These are phyloP conservation scores for Boletus speciosus DNA, from an alignment of 768 basidiomycete genomes.

Conservation along the genomic window DNA sequence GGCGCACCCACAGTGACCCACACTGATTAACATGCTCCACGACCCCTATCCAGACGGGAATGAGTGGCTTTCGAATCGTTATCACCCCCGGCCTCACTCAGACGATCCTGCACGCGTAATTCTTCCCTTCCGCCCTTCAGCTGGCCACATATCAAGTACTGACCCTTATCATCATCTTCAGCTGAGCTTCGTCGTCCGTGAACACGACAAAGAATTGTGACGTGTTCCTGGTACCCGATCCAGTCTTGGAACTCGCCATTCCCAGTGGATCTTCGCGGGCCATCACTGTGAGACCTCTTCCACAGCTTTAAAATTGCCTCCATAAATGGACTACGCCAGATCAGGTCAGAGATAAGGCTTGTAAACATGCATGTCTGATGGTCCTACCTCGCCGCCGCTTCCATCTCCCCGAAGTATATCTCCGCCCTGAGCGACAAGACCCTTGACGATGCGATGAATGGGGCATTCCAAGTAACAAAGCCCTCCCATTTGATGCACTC, in stretches of 20 bases:
- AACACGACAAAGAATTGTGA: slow-evolving; percentile 52
- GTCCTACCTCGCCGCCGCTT: slow-evolving; percentile 49
- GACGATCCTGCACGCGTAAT: slow-evolving; percentile 32
- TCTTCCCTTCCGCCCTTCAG: slow-evolving; percentile 33
- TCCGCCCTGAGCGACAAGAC: slow-evolving; percentile 52
- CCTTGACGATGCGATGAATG: slow-evolving; percentile 46
- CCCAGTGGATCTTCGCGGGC: slow-evolving; percentile 42
- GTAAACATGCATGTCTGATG: not conserved
- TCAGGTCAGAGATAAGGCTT: slow-evolving; percentile 7
- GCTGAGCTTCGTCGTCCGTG: slow-evolving; percentile 36
- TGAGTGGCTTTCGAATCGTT: slow-evolving; percentile 32
- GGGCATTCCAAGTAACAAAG: slow-evolving; percentile 42
- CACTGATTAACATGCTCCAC: slow-evolving; percentile 26
- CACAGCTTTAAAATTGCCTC: slow-evolving; percentile 49
- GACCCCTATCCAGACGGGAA: slow-evolving; percentile 44
- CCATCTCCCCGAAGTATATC: slow-evolving; percentile 53
- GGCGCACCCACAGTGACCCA: not conserved
- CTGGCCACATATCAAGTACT: slow-evolving; percentile 45
- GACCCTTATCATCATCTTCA: slow-evolving; percentile 46
- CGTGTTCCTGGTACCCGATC: slow-evolving; percentile 44
- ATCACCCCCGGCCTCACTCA: slow-evolving; percentile 32
- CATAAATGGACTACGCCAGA: slow-evolving; percentile 40
- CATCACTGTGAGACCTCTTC: slow-evolving; percentile 43
- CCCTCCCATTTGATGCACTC: slow-evolving; percentile 41
- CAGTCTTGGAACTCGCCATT: slow-evolving; percentile 46